Evolutionary conservation across 2,329 filamentous ascomycete species (phyloP).

Genomic region (Claviceps humidiphila): DNA sequence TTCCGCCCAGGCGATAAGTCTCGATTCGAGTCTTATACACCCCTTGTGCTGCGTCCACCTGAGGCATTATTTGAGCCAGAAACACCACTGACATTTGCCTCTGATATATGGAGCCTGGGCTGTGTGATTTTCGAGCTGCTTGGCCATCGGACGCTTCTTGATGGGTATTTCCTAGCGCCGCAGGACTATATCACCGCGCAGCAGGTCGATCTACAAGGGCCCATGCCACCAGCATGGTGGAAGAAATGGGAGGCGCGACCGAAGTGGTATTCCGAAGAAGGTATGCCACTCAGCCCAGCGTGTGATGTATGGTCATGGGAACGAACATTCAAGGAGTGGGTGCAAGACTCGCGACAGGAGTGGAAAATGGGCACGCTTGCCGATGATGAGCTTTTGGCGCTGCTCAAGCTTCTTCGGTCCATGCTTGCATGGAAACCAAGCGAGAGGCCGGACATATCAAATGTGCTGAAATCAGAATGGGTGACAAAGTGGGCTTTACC

Average conservation of each 20-base stretch:
- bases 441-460: constrained; percentile 6
- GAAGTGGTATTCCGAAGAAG: constrained; percentile 7
- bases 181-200: not conserved
- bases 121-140: constrained; percentile 24
- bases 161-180: constrained; percentile 4
- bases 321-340: constrained; percentile 4
- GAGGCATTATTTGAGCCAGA: constrained; percentile 11
- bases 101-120: constrained; percentile 28
- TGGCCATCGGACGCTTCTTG: constrained; percentile 11
- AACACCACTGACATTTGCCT: constrained; percentile 19
- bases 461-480: constrained; percentile 5
- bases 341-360: no score
- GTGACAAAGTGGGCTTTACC: not conserved
- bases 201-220: no score
- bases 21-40: constrained; percentile 7
- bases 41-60: constrained; percentile 15
- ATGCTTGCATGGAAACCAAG: constrained; percentile 11
- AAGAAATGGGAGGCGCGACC: constrained; percentile 3
- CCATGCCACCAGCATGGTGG: no score
- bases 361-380: constrained; percentile 6
- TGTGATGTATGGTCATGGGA: constrained; percentile 10
- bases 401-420: constrained; percentile 4
- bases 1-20: constrained; percentile 9
- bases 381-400: constrained; percentile 4
- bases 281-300: constrained; percentile 5